Evolutionary conservation across 495 filamentous ascomycete species (phyloP), one percentile per base, ranked within the genome.

Genomic region (Xylaria cubensis): DNA sequence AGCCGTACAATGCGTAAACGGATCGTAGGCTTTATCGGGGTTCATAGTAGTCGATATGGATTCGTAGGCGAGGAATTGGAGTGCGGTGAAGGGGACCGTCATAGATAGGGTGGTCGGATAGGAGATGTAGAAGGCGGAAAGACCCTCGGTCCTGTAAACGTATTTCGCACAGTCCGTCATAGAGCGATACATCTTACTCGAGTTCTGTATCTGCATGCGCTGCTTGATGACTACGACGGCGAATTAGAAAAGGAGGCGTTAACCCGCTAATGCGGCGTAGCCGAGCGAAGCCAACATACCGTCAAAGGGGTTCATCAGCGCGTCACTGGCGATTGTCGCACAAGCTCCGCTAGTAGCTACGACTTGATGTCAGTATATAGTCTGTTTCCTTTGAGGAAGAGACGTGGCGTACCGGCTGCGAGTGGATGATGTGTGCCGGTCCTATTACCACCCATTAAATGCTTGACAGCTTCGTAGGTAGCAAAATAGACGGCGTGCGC

Each of bases 261-360:
- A 10, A 46, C 34, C 13, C 39, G 50, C 5, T 36, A 3, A 34
- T 55, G 32, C 15, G 58, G 12, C 32, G 42, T 9, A 12, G 41
- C 55, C n/a, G 46, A 41, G 32, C 32, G 58, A 44, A 65, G 41
- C 58, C n/a, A 56, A 79, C 88, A 79, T 86, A 97, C 94, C 95
- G 85, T 99, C 96, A 80, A 99, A 99, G 39, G 96, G 96, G 80
- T 98, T 99, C 96, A 99, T 99, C 63, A 99, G 86, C 48, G 96
- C 97, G 85, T 99, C 96, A 78, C 94, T 97, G 44, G 94, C 93
- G 77, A 98, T 97, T 0, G 96, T 98, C 64, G 96, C 96, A 74
- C 93, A 92, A 69, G 95, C 95, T 78, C 96, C 96, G 79, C 94
- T 97, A 64, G 92, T 88, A 48, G 95, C 95, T 97, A 76, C 69